Base-by-base conservation (phyloP, 208 protist genomes). In the Trypanosoma theileri region DNA sequence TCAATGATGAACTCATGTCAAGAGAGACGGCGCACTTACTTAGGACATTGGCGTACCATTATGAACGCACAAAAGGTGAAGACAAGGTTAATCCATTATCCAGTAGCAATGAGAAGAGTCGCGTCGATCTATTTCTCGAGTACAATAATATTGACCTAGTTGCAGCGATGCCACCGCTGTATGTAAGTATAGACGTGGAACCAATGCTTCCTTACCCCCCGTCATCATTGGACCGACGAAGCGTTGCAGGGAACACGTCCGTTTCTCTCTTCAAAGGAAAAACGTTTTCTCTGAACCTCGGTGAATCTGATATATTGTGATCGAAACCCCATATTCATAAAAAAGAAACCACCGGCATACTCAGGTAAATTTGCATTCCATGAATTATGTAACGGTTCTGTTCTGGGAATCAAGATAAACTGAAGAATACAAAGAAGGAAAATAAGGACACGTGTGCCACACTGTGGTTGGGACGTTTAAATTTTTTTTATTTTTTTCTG, bases 1-100 rank as follows among this genome's bases (percentile, higher is more conserved):
- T 94, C 66, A 94, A 94, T 73, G 86, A 94, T 50, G 89, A 94
- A 59, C 69, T 65, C 44, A 87, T 92, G 69, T 75, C 77, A 24
- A 45, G 64, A 53, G 68, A 82, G 31, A 73, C 60, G 24, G 71
- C 57, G 17, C 85, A 85, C 48, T 71, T 94, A 14, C 75, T 94
- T 56, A 72, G 69, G 19, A 50, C 80, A 17, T 70, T 93, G 13
- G 73, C 75, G 14, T 17, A 14, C 2, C 79, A 81, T 68, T 79
- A 87, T 50, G 66, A 79, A 55, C 42, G 44, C 22, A 28, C n/a
- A 42, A 62, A 55, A 22, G n/a, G 28, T 31, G 10, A 44, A 24
- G 26, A 54, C 50, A 42, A 48, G 41, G 26, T 51, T 4, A n/a
- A 45, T 53, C 4, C 35, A 31, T 12, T 16, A 14, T 14, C 7